These are phyloP conservation scores for Penicillium goetzii DNA, from an alignment of 495 filamentous ascomycete genomes.

Conservation along the genomic window DNA sequence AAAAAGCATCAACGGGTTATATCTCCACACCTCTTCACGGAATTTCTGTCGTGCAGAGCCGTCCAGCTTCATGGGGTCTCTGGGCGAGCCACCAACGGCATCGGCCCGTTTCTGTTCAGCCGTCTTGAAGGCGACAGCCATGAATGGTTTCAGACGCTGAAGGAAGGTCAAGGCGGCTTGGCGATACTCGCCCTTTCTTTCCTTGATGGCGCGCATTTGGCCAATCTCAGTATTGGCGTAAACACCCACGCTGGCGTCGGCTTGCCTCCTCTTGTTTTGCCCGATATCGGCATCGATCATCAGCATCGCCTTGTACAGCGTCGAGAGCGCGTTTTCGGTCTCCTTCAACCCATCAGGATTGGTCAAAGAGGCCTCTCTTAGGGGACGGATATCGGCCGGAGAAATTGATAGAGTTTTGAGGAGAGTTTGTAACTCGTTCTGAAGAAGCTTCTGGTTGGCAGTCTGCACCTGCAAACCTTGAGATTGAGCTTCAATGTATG, in stretches of 20 bases:
- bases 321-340: slow-evolving; percentile 76
- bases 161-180: slow-evolving; percentile 72
- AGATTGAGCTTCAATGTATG: slow-evolving; percentile 95
- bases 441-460: slow-evolving; percentile 93
- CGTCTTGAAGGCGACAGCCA: slow-evolving; percentile 78
- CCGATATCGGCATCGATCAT: slow-evolving; percentile 85
- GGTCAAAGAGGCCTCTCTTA: slow-evolving; percentile 75
- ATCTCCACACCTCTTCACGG: slow-evolving; percentile 73
- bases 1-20: slow-evolving; percentile 83
- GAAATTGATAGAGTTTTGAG: slow-evolving; percentile 88
- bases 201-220: slow-evolving; percentile 88
- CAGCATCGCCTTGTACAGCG: slow-evolving; percentile 89
- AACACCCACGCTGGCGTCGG: slow-evolving; percentile 58
- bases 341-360: slow-evolving; percentile 69
- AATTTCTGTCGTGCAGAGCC: slow-evolving; percentile 53
- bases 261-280: slow-evolving; percentile 50
- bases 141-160: slow-evolving; percentile 74
- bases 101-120: slow-evolving; percentile 67
- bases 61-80: slow-evolving; percentile 53
- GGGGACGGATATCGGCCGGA: slow-evolving; percentile 67
- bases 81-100: slow-evolving; percentile 50
- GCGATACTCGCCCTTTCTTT: slow-evolving; percentile 87
- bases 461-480: slow-evolving; percentile 96
- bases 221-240: slow-evolving; percentile 80
- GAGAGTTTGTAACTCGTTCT: slow-evolving; percentile 79